phyloP scores from a whole-genome alignment of 2,329 filamentous ascomycete genomes.

The Paecilomyces formosus region DNA sequence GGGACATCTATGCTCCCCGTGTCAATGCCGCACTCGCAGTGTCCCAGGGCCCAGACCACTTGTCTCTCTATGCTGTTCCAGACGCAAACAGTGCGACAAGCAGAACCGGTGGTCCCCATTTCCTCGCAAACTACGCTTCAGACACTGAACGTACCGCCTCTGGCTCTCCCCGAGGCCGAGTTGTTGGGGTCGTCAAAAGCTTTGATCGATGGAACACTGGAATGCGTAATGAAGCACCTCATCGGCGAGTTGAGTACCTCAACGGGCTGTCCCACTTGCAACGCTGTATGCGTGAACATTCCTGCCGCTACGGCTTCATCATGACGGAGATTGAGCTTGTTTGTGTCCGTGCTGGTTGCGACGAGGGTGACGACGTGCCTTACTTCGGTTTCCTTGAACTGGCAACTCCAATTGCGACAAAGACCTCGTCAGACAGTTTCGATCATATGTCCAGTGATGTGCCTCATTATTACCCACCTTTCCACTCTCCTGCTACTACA shows the following conservation, averaged over 20 bases:
- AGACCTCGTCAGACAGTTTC: slow-evolving; percentile 27
- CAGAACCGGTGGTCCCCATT: slow-evolving; percentile 42
- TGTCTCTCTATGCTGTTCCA: slow-evolving; percentile 36
- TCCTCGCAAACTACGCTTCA: slow-evolving; percentile 47
- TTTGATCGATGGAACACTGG: slow-evolving; percentile 94
- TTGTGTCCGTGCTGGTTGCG: slow-evolving; percentile 70
- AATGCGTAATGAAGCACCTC: slow-evolving; percentile 78
- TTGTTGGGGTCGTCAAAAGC: slow-evolving; percentile 80
- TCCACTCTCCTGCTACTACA: slow-evolving; percentile 20
- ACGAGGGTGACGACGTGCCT: slow-evolving; percentile 54
- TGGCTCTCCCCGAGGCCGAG: slow-evolving; percentile 50
- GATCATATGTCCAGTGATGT: slow-evolving; percentile 3
- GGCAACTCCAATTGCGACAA: slow-evolving; percentile 48
- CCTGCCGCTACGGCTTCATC: slow-evolving; percentile 91
- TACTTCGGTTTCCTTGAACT: slow-evolving; percentile 88
- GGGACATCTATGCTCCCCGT: slow-evolving; percentile 73
- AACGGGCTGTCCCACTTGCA: slow-evolving; percentile 80
- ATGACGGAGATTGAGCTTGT: slow-evolving; percentile 94
- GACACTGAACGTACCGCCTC: slow-evolving; percentile 42
- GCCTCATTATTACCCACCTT: slow-evolving; percentile 6
- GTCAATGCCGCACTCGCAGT: slow-evolving; percentile 77
- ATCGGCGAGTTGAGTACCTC: slow-evolving; percentile 83
- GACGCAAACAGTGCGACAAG: slow-evolving; percentile 26
- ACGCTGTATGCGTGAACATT: slow-evolving; percentile 86
- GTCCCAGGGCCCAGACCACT: slow-evolving; percentile 60